Conservation (phyloP, 2,329 filamentous ascomycete species). For the Furcasterigmium furcatum region DNA sequence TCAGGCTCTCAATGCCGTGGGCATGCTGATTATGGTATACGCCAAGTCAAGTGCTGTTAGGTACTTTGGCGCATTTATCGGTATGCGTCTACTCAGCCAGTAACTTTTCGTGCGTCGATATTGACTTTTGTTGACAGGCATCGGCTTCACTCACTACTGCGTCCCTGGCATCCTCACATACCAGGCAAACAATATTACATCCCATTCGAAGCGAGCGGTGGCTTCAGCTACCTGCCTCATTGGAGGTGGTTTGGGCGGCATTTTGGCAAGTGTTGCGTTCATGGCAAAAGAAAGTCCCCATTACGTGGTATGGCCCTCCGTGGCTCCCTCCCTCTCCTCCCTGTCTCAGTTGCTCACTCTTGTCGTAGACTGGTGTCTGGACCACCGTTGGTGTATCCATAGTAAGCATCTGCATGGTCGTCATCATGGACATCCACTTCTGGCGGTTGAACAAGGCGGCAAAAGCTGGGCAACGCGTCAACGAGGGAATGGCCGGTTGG, state of each 20-base stretch:
- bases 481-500: conserved; percentile 8
- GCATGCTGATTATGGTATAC: conserved; percentile 12
- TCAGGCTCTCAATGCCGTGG: conserved; percentile 18
- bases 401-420: conserved; percentile 5
- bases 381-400: conserved; percentile 9
- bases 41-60: conserved; percentile 6
- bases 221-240: conserved; percentile 22
- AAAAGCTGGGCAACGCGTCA: conserved; percentile 4
- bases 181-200: conserved; percentile 26
- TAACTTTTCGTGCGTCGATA: neutral
- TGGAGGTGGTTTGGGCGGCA: conserved; percentile 21
- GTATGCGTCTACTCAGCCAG: conserved; percentile 21
- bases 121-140: conserved; percentile 17
- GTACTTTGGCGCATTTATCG: conserved; percentile 18
- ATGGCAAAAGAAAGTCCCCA: conserved; percentile 15
- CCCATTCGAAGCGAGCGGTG: conserved; percentile 21
- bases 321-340: neutral
- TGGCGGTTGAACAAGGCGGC: conserved; percentile 9
- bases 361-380: conserved; percentile 8
- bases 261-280: conserved; percentile 15
- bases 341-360: neutral
- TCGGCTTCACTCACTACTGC: conserved; percentile 21
- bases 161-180: conserved; percentile 22
- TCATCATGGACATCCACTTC: conserved; percentile 9
- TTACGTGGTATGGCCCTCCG: conserved; percentile 10